phyloP scores from a whole-genome alignment of 257 asterid species.

The Solanum ahanhuiri region DNA sequence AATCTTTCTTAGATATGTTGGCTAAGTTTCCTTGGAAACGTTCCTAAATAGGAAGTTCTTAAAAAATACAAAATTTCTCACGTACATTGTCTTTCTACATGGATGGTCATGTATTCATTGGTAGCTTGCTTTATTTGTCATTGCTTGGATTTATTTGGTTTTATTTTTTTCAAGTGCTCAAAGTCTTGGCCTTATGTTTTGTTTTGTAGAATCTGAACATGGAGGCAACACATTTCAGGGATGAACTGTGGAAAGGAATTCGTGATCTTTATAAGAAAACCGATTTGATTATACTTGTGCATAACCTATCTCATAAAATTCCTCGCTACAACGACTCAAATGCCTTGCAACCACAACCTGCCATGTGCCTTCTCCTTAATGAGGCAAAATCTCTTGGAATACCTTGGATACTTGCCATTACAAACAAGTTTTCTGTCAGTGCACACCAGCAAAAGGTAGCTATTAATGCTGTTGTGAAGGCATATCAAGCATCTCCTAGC shows the following conservation, averaged over 20 bases:
- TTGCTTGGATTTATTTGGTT: neutral
- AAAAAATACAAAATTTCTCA: neutral
- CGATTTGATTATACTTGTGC: slow-evolving; percentile 88
- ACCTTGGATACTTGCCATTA: slow-evolving; percentile 92
- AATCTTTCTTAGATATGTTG: neutral
- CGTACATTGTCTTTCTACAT: neutral
- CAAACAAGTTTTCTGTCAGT: slow-evolving; percentile 92
- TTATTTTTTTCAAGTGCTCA: neutral
- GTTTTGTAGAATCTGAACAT: slow-evolving; percentile 55
- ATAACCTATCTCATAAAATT: slow-evolving; percentile 87
- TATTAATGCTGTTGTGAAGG: slow-evolving; percentile 59
- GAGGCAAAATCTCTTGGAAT: slow-evolving; percentile 91
- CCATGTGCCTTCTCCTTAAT: slow-evolving; percentile 63
- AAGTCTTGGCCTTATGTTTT: neutral
- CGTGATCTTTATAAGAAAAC: slow-evolving; percentile 84
- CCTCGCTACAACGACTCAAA: slow-evolving; percentile 51
- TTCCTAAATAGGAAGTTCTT: neutral
- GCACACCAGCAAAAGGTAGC: slow-evolving; percentile 89
- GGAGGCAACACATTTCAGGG: slow-evolving; percentile 89
- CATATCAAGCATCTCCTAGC: slow-evolving; percentile 75
- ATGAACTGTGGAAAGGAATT: slow-evolving; percentile 93
- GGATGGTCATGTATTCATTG: neutral
- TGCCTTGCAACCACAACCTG: slow-evolving; percentile 51
- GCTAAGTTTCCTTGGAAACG: neutral
- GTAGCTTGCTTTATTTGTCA: neutral